Conservation (phyloP, 257 asterid genomes). For the Eustoma russellianum region DNA sequence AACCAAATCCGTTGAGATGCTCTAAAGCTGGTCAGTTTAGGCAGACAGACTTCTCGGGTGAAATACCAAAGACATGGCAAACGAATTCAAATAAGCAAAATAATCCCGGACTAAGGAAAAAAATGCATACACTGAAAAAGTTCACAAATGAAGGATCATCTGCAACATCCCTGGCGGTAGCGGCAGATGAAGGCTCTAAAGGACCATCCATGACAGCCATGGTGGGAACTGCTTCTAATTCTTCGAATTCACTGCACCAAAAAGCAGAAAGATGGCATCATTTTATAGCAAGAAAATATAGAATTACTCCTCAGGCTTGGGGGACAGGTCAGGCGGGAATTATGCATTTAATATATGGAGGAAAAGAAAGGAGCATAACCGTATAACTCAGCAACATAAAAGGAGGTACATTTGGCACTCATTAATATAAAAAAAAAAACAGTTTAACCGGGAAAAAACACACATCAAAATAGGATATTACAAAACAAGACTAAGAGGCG, state of each 20-base stretch:
- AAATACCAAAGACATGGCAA: neutral
- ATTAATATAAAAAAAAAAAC: too few species aligned
- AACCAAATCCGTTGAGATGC: too few species aligned
- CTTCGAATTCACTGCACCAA: constrained; percentile 71
- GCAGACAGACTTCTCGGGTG: neutral
- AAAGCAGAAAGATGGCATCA: neutral
- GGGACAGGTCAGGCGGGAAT: neutral
- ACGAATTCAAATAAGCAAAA: neutral
- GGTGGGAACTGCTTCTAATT: constrained; percentile 89
- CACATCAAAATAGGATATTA: too few species aligned
- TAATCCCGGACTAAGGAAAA: neutral
- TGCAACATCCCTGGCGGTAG: constrained; percentile 36
- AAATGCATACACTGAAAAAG: constrained; percentile 66
- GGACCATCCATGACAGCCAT: constrained; percentile 85
- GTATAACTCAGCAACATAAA: neutral
- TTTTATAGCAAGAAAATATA: neutral
- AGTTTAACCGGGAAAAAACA: too few species aligned
- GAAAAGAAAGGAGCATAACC: neutral
- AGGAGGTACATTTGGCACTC: too few species aligned
- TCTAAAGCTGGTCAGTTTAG: too few species aligned
- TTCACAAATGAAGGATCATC: constrained; percentile 83
- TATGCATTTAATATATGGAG: neutral
- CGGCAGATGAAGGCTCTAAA: constrained; percentile 61
- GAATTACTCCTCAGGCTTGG: neutral
- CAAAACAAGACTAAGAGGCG: too few species aligned